These are phyloP conservation scores for Plasmopara viticola DNA, from an alignment of 352 stramenopile genomes.

Conservation along the genomic window DNA sequence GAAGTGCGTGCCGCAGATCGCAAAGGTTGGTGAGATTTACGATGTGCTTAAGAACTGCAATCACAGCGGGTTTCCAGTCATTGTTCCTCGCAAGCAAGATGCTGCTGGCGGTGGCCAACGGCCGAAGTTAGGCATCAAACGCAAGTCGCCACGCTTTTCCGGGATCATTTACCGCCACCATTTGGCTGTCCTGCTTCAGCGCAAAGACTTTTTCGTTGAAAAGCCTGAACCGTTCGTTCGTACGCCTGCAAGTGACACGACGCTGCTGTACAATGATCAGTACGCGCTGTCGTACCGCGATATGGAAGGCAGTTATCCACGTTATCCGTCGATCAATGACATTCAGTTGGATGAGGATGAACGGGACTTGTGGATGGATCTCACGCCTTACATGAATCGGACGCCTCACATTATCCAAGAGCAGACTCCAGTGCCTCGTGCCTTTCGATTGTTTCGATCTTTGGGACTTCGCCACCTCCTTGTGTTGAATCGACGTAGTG, in stretches of 20 bases:
- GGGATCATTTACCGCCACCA: constrained; percentile 77
- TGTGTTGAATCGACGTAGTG: constrained; percentile 86
- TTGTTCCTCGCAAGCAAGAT: constrained; percentile 45
- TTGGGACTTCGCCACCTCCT: constrained; percentile 94
- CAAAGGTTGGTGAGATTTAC: constrained; percentile 74
- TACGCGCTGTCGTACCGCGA: constrained; percentile 81
- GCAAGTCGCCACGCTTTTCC: constrained; percentile 47
- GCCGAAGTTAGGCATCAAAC: constrained; percentile 11
- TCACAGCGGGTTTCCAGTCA: constrained; percentile 72
- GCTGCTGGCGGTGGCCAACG: constrained; percentile 23
- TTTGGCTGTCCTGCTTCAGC: constrained; percentile 71
- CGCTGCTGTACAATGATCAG: constrained; percentile 81
- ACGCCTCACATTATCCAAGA: constrained; percentile 95
- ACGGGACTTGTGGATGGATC: constrained; percentile 86
- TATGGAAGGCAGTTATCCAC: constrained; percentile 74
- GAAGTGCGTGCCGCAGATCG: constrained; percentile 59
- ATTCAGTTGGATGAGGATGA: constrained; percentile 91
- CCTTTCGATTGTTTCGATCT: constrained; percentile 96
- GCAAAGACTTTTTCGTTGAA: constrained; percentile 81
- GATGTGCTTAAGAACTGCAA: constrained; percentile 62
- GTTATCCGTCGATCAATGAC: constrained; percentile 73
- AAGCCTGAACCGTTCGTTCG: constrained; percentile 74
- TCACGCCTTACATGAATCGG: constrained; percentile 97
- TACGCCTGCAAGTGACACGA: constrained; percentile 68
- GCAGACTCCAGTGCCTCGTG: constrained; percentile 89